Percentiles rank a stretch among this genome's conserved stretches.
These are phyloP conservation scores for Gymnopilus dilepis DNA, from an alignment of 768 basidiomycete genomes.

Conservation along the genomic window DNA sequence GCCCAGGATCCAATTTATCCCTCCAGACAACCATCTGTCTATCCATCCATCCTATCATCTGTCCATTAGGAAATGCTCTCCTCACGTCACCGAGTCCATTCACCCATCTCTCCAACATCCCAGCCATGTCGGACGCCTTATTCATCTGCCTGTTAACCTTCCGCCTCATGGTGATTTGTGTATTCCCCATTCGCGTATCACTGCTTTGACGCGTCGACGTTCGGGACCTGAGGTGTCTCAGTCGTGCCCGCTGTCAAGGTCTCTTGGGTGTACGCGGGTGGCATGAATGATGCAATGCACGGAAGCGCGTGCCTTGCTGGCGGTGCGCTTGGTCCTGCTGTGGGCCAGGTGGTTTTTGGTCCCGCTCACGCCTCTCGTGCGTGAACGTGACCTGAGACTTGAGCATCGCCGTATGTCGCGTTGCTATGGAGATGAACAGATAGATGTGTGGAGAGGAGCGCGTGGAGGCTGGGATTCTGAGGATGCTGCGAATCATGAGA, in stretches of 20 bases:
- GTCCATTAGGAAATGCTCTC: not conserved
- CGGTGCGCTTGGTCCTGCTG: not conserved
- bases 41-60: not conserved
- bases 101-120: not conserved
- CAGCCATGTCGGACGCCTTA: not conserved
- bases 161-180: not conserved
- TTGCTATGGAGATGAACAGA: slow-evolving; percentile 11
- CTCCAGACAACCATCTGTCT: not conserved
- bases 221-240: not conserved
- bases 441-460: not conserved
- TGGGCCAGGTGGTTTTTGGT: not conserved
- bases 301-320: not conserved
- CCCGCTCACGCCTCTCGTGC: not conserved
- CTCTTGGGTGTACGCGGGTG: not conserved
- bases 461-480: not conserved
- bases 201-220: not conserved
- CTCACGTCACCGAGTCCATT: too few relatives aligned
- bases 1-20: not conserved
- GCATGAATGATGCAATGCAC: not conserved
- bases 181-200: not conserved
- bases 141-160: slow-evolving; percentile 3
- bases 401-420: not conserved
- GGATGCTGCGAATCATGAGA: not conserved
- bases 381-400: not conserved
- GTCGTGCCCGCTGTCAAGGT: not conserved